Base-by-base conservation (phyloP, 192 early-diverging fungal species). In the Phlyctochytrium bullatum region DNA sequence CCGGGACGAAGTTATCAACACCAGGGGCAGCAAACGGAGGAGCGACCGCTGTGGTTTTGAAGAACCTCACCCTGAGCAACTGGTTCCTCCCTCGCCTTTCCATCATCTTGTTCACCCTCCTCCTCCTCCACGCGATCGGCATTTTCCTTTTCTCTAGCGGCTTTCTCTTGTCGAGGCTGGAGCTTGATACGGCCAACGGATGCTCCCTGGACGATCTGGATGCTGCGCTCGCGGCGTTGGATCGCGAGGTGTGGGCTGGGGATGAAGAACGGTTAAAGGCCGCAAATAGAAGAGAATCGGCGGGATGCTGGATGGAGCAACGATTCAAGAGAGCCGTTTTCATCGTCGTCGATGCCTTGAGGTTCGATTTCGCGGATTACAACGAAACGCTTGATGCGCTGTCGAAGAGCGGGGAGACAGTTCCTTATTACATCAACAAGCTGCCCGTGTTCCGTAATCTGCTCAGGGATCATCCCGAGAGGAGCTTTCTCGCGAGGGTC, bases 271-370 rank as follows among this genome's bases (percentile, higher is more conserved):
- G n/a, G 12, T n/a, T 50, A 10, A 10, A n/a, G 10, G 40, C 12
- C 10, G n/a, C n/a, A n/a, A n/a, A n/a, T n/a, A n/a, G n/a, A n/a
- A 6, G 40, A 47, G 40, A 47, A 47, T 28, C 36, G n/a, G 27
- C 6, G 14, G 66, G 62, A 17, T 73, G 65, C 65, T 73, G 68
- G 72, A 65, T 62, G 27, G 58, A 34, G 27, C 29, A 36, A 1
- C 69, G 76, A 0, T 78, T 73, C 59, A 54, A 80, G 51, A 63
- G 75, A 6, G 73, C 76, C 2, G 66, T 84, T 12, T 52, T 84
- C 30, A 59, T 84, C 17, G 63, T 84, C n/a, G 36, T 84, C 2
- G 82, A 84, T 73, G 82, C 82, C n/a, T 65, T 84, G n/a, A 67
- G 82, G n/a, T 81, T 70, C 69, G 82, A 84, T 66, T 84, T 84